Conservation (phyloP, 2,329 filamentous ascomycete genomes). For the Aspergillus aculeatinus region DNA sequence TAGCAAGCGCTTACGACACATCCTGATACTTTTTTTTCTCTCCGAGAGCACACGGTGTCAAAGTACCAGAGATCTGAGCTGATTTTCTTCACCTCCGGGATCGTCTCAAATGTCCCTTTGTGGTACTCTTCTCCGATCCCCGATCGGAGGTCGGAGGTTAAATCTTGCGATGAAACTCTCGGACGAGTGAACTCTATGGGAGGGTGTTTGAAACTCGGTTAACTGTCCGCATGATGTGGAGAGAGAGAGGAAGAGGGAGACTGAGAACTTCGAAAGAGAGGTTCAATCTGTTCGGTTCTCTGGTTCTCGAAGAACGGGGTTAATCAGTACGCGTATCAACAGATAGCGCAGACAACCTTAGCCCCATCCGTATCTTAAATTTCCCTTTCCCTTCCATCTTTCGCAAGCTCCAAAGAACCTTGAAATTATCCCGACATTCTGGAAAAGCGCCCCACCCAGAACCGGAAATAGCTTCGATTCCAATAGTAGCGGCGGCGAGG, state of each 20-base stretch:
- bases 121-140: constrained; percentile 2
- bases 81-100: not conserved
- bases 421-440: constrained; percentile 6
- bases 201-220: not conserved
- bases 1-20: not conserved
- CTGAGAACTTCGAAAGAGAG: too few relatives aligned
- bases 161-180: not conserved
- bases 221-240: not conserved
- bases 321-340: not conserved
- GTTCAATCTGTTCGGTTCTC: not conserved
- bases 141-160: not conserved
- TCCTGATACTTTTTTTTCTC: not conserved
- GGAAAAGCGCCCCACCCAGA: constrained; percentile 3
- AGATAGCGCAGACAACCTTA: not conserved
- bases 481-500: not conserved
- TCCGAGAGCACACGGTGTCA: not conserved
- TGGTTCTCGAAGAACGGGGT: not conserved
- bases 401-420: not conserved
- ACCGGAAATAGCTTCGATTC: constrained; percentile 6
- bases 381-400: not conserved
- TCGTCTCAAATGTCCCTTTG: not conserved
- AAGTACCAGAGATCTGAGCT: not conserved
- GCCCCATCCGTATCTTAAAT: not conserved
- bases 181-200: not conserved
- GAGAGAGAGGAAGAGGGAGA: too few relatives aligned